Conservation (phyloP, 352 stramenopile genomes). For the Phytopythium cucurbitacearum region DNA sequence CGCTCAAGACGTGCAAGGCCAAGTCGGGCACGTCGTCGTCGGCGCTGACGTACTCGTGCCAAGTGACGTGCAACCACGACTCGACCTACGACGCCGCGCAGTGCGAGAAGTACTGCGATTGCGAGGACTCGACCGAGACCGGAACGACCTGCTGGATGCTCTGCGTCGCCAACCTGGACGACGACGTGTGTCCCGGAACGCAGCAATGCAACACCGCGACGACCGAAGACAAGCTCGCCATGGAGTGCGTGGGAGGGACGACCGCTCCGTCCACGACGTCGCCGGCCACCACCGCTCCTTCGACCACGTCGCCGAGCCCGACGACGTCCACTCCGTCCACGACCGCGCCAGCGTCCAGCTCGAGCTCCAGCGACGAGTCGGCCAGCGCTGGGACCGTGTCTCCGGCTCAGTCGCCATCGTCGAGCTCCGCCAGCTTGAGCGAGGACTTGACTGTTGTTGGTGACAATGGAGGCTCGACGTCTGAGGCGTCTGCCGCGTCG, state of each 20-base stretch:
- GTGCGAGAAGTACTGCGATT: slow-evolving; percentile 43
- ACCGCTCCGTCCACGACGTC: slow-evolving; percentile 7
- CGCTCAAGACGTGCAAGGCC: slow-evolving; percentile 31
- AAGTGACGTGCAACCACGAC: slow-evolving; percentile 59
- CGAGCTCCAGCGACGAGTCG: no score
- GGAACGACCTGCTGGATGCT: slow-evolving; percentile 56
- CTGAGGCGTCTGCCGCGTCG: no score
- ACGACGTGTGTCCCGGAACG: slow-evolving; percentile 35
- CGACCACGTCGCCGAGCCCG: no score
- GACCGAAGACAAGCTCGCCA: slow-evolving; percentile 31
- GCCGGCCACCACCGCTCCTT: no score
- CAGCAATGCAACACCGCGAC: slow-evolving; percentile 41
- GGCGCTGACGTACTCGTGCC: slow-evolving; percentile 34
- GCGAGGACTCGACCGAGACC: slow-evolving; percentile 15
- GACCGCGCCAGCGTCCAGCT: no score
- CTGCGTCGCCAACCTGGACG: slow-evolving; percentile 42
- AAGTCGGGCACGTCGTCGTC: slow-evolving; percentile 24
- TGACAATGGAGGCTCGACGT: no score
- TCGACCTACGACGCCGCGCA: slow-evolving; percentile 21
- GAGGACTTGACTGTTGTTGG: no score
- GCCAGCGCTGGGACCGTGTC: no score
- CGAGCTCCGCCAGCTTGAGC: no score
- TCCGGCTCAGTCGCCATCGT: no score
- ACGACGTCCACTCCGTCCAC: no score
- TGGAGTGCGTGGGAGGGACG: slow-evolving; percentile 32